Percentiles rank a stretch among this genome's conserved stretches.
These are phyloP conservation scores for Syzygium syzygioides DNA, from an alignment of 441 rosid genomes.

Conservation along the genomic window DNA sequence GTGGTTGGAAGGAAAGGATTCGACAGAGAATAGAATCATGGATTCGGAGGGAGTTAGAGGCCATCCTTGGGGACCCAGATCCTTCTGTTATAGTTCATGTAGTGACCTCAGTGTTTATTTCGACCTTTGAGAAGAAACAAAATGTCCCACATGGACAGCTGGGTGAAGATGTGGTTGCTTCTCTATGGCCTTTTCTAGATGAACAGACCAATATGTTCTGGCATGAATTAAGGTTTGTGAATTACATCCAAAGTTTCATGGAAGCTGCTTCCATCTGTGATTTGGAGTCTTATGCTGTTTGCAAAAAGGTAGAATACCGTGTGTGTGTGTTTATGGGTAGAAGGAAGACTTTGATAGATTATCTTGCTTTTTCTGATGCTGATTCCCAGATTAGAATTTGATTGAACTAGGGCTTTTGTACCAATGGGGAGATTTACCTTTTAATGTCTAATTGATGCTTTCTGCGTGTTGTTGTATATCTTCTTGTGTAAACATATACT, in stretches of 20 bases:
- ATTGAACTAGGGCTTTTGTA: background rate
- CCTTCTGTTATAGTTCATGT: conserved; percentile 64
- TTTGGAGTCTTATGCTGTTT: background rate
- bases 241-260: background rate
- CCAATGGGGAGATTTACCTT: background rate
- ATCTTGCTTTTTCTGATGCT: background rate
- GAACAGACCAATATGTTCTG: conserved; percentile 42
- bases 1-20: conserved; percentile 25
- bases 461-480: background rate
- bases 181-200: conserved; percentile 40
- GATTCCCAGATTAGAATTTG: background rate
- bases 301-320: background rate
- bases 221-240: conserved; percentile 63
- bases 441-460: background rate
- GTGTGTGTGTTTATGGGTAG: background rate
- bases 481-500: background rate
- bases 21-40: conserved; percentile 52
- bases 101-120: conserved; percentile 43
- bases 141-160: conserved; percentile 15
- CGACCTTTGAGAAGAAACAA: conserved; percentile 30
- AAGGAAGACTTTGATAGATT: background rate
- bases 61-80: conserved; percentile 62
- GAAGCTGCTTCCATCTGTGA: background rate
- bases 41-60: conserved; percentile 67
- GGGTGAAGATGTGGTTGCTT: conserved; percentile 19